These are phyloP conservation scores for Diaporthe sp. DNA, from an alignment of 2,329 filamentous ascomycete genomes.

Conservation along the genomic window DNA sequence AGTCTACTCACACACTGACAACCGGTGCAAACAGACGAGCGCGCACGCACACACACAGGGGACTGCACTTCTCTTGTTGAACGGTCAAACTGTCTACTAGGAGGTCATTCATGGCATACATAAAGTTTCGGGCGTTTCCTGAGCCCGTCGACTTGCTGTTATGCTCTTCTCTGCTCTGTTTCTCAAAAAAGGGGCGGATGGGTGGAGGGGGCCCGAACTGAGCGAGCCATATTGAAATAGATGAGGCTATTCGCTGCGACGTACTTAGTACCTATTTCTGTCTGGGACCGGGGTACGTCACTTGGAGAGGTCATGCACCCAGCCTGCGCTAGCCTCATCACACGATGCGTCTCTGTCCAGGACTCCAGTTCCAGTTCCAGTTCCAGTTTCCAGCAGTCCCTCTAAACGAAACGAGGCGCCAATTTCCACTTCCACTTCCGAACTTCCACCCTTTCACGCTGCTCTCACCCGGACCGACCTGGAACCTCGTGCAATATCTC, in stretches of 20 bases:
- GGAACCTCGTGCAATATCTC: slow-evolving; percentile 23
- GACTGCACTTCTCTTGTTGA: not conserved
- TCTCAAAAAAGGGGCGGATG: not conserved
- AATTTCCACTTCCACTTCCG: slow-evolving; percentile 36
- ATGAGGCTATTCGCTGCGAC: slow-evolving; percentile 35
- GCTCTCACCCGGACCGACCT: slow-evolving; percentile 29
- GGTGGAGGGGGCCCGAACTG: not conserved
- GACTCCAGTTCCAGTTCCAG: slow-evolving; percentile 8
- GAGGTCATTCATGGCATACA: not conserved
- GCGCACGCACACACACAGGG: not conserved
- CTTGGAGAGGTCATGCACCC: slow-evolving; percentile 36
- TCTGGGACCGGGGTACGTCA: slow-evolving; percentile 37
- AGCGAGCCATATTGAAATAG: slow-evolving; percentile 9
- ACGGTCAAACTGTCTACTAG: not conserved
- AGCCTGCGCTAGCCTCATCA: slow-evolving; percentile 37
- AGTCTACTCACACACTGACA: not conserved
- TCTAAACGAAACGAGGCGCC: slow-evolving; percentile 42
- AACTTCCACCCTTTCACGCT: slow-evolving; percentile 29
- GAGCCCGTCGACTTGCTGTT: not conserved
- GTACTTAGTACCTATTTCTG: slow-evolving; percentile 33
- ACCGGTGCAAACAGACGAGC: slow-evolving; percentile 7
- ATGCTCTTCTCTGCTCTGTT: not conserved
- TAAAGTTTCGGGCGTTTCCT: not conserved
- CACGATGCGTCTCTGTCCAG: slow-evolving; percentile 34
- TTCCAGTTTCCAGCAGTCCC: slow-evolving; percentile 29